A percentile compares a stretch with the other conserved stretches of the same genome.
phyloP scores from a whole-genome alignment of 2,329 filamentous ascomycete genomes.

The Macrophomina tecta region DNA sequence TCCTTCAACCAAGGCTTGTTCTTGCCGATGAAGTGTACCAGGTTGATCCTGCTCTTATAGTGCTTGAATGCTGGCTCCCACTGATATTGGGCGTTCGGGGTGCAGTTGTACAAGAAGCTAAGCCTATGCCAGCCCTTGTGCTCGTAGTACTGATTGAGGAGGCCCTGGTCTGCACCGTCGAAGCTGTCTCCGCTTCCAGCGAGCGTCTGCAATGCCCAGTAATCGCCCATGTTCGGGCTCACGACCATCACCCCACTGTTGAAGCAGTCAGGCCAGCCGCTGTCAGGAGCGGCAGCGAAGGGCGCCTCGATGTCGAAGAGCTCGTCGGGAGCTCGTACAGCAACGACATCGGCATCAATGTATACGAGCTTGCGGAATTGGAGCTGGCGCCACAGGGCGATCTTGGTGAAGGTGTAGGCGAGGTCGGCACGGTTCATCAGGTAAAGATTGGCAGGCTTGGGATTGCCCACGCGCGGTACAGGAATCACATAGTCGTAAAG shows the following conservation, averaged over 20 bases:
- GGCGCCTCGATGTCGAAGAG: constrained; percentile 72
- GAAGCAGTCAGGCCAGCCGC: constrained; percentile 98
- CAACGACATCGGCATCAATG: constrained; percentile 92
- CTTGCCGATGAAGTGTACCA: constrained; percentile 93
- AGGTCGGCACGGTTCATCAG: constrained; percentile 92
- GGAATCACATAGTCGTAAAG: constrained; percentile 90
- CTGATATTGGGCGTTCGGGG: constrained; percentile 94
- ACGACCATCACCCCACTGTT: constrained; percentile 98
- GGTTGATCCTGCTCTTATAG: constrained; percentile 85
- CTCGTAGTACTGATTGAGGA: constrained; percentile 93
- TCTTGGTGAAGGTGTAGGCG: constrained; percentile 94
- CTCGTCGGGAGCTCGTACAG: constrained; percentile 88
- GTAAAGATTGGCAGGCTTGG: constrained; percentile 78
- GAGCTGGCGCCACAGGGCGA: constrained; percentile 88
- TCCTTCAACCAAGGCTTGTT: constrained; percentile 79
- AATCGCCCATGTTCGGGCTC: constrained; percentile 84
- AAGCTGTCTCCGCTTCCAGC: constrained; percentile 89
- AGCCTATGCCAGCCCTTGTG: constrained; percentile 78
- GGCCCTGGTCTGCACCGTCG: constrained; percentile 93
- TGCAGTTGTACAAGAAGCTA: constrained; percentile 97
- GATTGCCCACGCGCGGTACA: constrained; percentile 79
- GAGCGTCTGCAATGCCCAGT: constrained; percentile 82
- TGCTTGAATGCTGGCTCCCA: constrained; percentile 94
- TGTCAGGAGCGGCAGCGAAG: constrained; percentile 83
- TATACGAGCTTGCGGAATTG: constrained; percentile 95